Base-by-base conservation (phyloP, 148 eudicot species). In the Rhododendron williamsianum region DNA sequence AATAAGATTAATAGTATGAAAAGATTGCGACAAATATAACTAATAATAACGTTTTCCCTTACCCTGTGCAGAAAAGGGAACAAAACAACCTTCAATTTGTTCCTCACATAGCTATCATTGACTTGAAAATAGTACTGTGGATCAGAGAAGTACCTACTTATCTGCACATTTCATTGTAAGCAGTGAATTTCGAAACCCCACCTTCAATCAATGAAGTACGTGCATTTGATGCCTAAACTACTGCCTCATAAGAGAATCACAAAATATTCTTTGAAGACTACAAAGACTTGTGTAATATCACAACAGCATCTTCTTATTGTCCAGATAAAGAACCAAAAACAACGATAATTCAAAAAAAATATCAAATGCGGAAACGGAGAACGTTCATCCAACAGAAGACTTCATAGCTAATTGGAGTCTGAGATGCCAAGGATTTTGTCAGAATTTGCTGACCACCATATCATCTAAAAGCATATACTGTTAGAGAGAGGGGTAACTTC, bases 81-180 rank as follows among this genome's bases (percentile, higher is more conserved):
- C 35, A 96, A 90, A 79, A 96, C 93, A 85, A 96, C 92, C 91
- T 96, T 96, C 92, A 96, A 87, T 81, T 96, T 96, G 91, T 96
- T 96, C 91, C 92, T 91, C 89, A 94, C 99, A 82, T 96, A 96
- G 23, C 92, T 93, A 82, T 96, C 99, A 82, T 96, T 95, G 85
- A 96, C 98, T 93, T 96, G 98, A 89, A 96, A 96, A 89, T 96
- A 96, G 89, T 96, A 96, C 84, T 94, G 98, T 16, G 98, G 94
- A 81, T 95, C 95, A 83, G 99, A 93, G 83, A 96, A 89, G 82
- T 92, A 96, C 87, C 96, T 89, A 87, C 97, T 93, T 76, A 96
- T 93, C 98, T 93, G 96, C 86, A 82, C 72, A 45, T 78, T 84
- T 65, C 11, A 69, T 33, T 12, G 25, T 16, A 80, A 45, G 49